Evolutionary conservation across 208 protist genomes (phyloP), one percentile per base, ranked within the genome.

Genomic region (Histomonas meleagridis): DNA sequence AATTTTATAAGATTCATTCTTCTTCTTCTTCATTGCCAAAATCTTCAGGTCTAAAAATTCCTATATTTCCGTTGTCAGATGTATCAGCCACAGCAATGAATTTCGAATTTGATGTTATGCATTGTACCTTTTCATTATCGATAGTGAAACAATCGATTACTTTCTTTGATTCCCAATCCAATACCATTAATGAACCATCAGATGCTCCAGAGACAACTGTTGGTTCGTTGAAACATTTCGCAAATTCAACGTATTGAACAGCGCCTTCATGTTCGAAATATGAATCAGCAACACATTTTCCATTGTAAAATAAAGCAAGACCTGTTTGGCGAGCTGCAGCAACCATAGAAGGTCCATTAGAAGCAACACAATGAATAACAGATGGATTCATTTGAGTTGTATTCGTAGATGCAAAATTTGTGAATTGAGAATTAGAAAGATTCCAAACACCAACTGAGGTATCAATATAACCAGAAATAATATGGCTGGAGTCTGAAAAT

Each of bases 31-130:
- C 18, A 3, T 51, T 55, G 5, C 12, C 0, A 28, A 86, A 86
- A 16, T 86, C 76, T 51, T 86, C 46, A 12, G 76, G 76, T 32
- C 46, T 86, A 21, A 86, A 86, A 38, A 86, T 86, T 48, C 76
- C 76, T 38, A 86, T 86, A 23, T 43, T 51, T 48, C 76, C 76
- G 16, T 43, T 32, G 55, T 86, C 76, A 38, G 76, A 86, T 51
- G 76, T 86, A 38, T 86, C 76, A 55, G 76, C 76, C 10, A 86
- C 76, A 86, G 76, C 76, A 86, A 86, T 57, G 18, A 86, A 32
- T 5, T 55, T 86, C 0, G 40, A 28, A 55, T 86, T 86, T 16
- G 76, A 43, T 26, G 76, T 51, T 18, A 86, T 86, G 10, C 14
- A 51, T 16, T 86, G 76, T 9, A 86, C 38, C 46, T 86, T 86